phyloP scores from a whole-genome alignment of 2,329 filamentous ascomycete species.

The Scedosporium minutisporum region DNA sequence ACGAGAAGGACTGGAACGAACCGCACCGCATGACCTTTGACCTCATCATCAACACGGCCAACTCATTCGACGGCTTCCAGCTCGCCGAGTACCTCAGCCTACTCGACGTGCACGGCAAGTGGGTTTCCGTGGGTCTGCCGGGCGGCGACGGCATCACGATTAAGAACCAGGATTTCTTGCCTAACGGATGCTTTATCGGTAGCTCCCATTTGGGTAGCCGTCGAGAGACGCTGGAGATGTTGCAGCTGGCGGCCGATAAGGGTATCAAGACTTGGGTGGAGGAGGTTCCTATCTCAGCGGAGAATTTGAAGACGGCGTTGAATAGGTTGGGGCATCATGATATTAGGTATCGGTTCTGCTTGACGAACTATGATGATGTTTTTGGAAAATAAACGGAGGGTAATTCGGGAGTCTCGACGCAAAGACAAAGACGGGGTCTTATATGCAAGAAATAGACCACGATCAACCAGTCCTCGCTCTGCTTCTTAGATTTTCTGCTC shows the following conservation, averaged over 20 bases:
- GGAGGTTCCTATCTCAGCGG: conserved; percentile 62
- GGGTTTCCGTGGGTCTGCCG: conserved; percentile 71
- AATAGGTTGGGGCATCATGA: conserved; percentile 60
- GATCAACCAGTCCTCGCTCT: too few relatives aligned
- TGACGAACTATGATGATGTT: conserved; percentile 59
- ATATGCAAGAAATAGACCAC: too few relatives aligned
- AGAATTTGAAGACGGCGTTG: conserved; percentile 61
- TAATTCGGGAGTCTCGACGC: neutral
- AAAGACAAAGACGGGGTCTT: neutral
- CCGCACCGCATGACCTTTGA: conserved; percentile 52
- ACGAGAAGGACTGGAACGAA: conserved; percentile 41
- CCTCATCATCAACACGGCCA: conserved; percentile 63
- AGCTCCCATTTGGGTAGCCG: conserved; percentile 62
- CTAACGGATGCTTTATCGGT: conserved; percentile 65
- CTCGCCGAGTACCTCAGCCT: conserved; percentile 63
- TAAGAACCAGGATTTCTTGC: conserved; percentile 63
- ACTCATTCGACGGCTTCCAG: conserved; percentile 58
- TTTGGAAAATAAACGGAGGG: conserved; percentile 35
- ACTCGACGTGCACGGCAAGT: conserved; percentile 72
- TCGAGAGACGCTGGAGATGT: conserved; percentile 61
- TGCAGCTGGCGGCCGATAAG: conserved; percentile 61
- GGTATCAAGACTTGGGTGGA: conserved; percentile 62
- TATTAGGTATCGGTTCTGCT: conserved; percentile 66
- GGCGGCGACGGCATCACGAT: conserved; percentile 64
- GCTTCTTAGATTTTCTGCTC: too few relatives aligned